Conservation (phyloP, 768 basidiomycete genomes). For the Amanita phalloides region DNA sequence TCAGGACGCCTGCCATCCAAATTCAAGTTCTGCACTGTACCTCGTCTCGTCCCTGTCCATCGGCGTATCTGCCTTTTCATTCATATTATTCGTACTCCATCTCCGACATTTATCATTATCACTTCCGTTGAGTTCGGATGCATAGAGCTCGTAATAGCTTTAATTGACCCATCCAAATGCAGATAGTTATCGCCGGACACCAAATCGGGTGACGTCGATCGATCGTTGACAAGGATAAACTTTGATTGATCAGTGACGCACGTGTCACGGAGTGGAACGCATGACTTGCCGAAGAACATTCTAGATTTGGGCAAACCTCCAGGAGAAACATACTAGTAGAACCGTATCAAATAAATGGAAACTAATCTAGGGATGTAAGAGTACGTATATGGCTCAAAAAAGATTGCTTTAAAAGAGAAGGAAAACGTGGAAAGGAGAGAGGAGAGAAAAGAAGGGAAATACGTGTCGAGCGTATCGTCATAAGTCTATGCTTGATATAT, state of each 20-base stretch:
- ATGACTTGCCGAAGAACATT: too few species aligned
- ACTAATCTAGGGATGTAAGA: neutral
- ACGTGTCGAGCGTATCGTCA: constrained; percentile 4
- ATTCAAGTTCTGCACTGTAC: neutral
- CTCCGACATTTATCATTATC: neutral
- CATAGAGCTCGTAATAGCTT: too few species aligned
- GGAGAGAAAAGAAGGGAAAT: neutral
- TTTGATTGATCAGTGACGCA: too few species aligned
- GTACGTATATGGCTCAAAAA: neutral
- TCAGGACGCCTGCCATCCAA: neutral
- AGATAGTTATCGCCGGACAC: too few species aligned
- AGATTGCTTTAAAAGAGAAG: neutral
- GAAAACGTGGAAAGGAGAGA: neutral
- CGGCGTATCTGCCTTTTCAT: neutral
- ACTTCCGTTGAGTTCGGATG: neutral
- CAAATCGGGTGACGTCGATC: too few species aligned
- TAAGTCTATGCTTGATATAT: constrained; percentile 1
- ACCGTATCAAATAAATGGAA: neutral
- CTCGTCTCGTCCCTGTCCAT: neutral
- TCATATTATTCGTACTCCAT: neutral
- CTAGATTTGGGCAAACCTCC: too few species aligned
- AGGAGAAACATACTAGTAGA: too few species aligned
- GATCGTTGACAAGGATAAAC: too few species aligned
- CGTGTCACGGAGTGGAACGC: too few species aligned
- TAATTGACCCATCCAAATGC: too few species aligned